A percentile compares a stretch with the other conserved stretches of the same genome.
Conservation (phyloP, 164 flowering plant genomes). For the Brasenia schreberi region DNA sequence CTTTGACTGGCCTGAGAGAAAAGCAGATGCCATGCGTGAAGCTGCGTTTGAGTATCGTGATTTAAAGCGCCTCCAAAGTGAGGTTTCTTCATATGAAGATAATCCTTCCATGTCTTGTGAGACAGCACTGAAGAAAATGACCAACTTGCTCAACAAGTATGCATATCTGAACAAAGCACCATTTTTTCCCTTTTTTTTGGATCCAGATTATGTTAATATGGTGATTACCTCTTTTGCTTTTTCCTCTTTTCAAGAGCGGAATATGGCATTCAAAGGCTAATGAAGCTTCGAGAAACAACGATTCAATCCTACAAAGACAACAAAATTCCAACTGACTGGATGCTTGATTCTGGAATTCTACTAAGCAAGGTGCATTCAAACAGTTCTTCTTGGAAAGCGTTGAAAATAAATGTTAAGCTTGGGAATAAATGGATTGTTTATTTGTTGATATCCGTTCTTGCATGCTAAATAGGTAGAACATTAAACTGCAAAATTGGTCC, state of each 20-base stretch:
- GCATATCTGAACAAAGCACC: not conserved
- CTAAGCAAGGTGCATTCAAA: slow-evolving; percentile 29
- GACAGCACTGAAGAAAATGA: slow-evolving; percentile 46
- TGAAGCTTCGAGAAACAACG: slow-evolving; percentile 28
- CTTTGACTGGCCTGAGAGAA: slow-evolving; percentile 69
- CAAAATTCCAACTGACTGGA: slow-evolving; percentile 60
- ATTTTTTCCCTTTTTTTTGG: not conserved
- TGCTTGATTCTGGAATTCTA: slow-evolving; percentile 60
- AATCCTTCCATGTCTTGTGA: slow-evolving; percentile 33
- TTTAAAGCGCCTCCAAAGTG: slow-evolving; percentile 36
- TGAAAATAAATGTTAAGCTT: too few species aligned
- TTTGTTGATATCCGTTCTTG: too few species aligned
- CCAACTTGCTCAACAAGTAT: slow-evolving; percentile 50
- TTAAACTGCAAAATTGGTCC: too few species aligned
- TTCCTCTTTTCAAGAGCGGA: slow-evolving; percentile 29
- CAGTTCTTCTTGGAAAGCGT: too few species aligned
- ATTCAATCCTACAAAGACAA: slow-evolving; percentile 28
- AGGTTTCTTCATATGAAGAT: slow-evolving; percentile 36
- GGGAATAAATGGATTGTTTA: too few species aligned
- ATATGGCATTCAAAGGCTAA: slow-evolving; percentile 38
- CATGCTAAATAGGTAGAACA: too few species aligned
- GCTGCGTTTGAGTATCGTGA: slow-evolving; percentile 64
- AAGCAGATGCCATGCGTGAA: slow-evolving; percentile 68
- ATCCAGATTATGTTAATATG: not conserved
- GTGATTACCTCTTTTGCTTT: not conserved